Percentiles rank a stretch among this genome's conserved stretches.
Evolutionary conservation across 352 stramenopile genomes (phyloP).

Genomic region (Globisporangium canariense): DNA sequence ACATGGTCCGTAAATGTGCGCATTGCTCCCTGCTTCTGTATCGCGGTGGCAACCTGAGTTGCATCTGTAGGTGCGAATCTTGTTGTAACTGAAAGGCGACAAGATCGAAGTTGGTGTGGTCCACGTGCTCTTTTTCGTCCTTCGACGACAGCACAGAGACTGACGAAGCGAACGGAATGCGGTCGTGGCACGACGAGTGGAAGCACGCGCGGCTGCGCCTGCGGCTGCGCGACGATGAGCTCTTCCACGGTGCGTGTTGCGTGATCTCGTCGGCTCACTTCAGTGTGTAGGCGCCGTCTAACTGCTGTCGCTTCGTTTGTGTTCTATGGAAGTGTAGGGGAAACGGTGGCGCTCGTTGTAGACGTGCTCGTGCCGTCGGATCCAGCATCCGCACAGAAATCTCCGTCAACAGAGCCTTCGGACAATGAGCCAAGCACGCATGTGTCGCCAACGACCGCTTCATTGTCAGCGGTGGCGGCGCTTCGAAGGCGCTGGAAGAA

Average conservation of each 20-base stretch:
- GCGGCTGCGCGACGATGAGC: conserved; percentile 42
- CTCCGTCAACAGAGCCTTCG: neutral
- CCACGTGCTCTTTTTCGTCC: neutral
- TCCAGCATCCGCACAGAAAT: neutral
- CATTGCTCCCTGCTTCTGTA: too few species aligned
- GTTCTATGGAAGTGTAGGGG: conserved; percentile 21
- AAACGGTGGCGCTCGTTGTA: conserved; percentile 40
- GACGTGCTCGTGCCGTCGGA: conserved; percentile 25
- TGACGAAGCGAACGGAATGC: conserved; percentile 25
- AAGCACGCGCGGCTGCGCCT: conserved; percentile 47
- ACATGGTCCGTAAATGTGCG: too few species aligned
- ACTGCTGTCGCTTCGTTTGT: neutral
- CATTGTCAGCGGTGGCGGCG: neutral
- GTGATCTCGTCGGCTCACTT: too few species aligned
- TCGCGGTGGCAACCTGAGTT: too few species aligned
- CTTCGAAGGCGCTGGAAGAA: conserved; percentile 33
- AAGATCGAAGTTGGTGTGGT: neutral
- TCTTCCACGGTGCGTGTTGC: conserved; percentile 56
- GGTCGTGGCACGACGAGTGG: conserved; percentile 69
- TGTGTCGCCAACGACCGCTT: neutral
- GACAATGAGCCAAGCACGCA: neutral
- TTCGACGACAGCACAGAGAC: neutral
- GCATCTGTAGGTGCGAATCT: too few species aligned
- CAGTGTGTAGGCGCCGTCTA: neutral
- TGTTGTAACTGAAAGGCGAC: too few species aligned